Conservation (phyloP, 768 basidiomycete genomes). For the Auricularia heimuer region DNA sequence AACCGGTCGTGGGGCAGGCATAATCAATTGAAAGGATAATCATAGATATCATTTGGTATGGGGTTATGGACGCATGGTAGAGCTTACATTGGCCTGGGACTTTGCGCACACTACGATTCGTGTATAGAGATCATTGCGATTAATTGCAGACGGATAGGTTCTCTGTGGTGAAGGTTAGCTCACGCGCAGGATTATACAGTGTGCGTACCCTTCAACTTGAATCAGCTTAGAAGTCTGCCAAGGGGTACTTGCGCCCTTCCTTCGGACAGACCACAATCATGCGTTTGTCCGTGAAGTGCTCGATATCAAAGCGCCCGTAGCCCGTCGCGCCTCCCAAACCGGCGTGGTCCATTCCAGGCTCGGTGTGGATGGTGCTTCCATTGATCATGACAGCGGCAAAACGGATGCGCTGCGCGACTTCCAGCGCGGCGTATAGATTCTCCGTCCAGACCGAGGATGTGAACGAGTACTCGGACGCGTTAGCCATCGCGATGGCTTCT, state of each 20-base stretch:
- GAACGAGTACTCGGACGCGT: slow-evolving; percentile 43
- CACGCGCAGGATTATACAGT: too few species aligned
- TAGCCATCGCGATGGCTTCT: slow-evolving; percentile 48
- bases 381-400: slow-evolving; percentile 28
- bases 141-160: too few species aligned
- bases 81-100: too few species aligned
- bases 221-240: background rate
- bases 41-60: too few species aligned
- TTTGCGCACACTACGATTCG: too few species aligned
- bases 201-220: too few species aligned
- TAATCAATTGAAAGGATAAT: too few species aligned
- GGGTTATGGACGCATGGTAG: too few species aligned
- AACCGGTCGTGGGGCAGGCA: too few species aligned
- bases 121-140: too few species aligned
- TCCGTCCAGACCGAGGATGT: slow-evolving; percentile 43
- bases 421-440: slow-evolving; percentile 33
- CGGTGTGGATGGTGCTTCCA: slow-evolving; percentile 39
- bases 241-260: slow-evolving; percentile 5
- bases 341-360: slow-evolving; percentile 26
- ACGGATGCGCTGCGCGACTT: slow-evolving; percentile 38
- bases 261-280: slow-evolving; percentile 33
- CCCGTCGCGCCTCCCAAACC: slow-evolving; percentile 37
- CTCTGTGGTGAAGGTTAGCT: too few species aligned
- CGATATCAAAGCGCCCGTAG: slow-evolving; percentile 43
- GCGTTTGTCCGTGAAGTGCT: slow-evolving; percentile 39